Percentiles rank a stretch among this genome's conserved stretches.
phyloP scores from a whole-genome alignment of 2,329 filamentous ascomycete species.

The Neurospora crassa region DNA sequence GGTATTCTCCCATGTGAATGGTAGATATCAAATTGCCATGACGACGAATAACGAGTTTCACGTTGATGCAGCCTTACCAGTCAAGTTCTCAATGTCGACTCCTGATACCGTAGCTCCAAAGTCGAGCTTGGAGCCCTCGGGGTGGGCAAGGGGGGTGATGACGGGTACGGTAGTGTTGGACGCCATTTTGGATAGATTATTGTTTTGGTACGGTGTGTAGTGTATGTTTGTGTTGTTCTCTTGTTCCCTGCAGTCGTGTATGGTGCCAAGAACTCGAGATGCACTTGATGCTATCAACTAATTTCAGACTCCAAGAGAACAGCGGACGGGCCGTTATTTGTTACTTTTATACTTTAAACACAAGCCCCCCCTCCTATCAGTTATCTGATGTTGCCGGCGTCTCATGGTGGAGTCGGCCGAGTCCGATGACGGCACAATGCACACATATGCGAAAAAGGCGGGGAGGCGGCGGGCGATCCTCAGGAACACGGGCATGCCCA shows the following conservation, averaged over 20 bases:
- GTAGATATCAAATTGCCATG: slow-evolving; percentile 10
- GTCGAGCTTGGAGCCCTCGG: slow-evolving; percentile 33
- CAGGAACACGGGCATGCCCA: neutral
- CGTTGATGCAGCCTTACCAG: slow-evolving; percentile 37
- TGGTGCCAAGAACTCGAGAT: neutral
- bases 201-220: neutral
- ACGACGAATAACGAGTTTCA: neutral
- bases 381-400: neutral
- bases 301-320: neutral
- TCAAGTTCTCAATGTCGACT: slow-evolving; percentile 51
- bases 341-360: neutral
- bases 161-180: slow-evolving; percentile 16
- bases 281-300: neutral
- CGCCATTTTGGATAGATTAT: neutral
- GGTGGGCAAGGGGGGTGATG: slow-evolving; percentile 28
- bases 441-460: neutral
- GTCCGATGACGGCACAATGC: neutral
- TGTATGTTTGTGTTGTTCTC: neutral
- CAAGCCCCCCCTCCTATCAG: neutral
- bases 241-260: neutral
- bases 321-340: neutral
- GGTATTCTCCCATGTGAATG: slow-evolving; percentile 37
- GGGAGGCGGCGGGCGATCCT: neutral
- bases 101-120: slow-evolving; percentile 53
- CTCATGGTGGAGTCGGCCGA: neutral